Evolutionary conservation across 306 rosid genomes (phyloP).

Genomic region (Argentina anserina): DNA sequence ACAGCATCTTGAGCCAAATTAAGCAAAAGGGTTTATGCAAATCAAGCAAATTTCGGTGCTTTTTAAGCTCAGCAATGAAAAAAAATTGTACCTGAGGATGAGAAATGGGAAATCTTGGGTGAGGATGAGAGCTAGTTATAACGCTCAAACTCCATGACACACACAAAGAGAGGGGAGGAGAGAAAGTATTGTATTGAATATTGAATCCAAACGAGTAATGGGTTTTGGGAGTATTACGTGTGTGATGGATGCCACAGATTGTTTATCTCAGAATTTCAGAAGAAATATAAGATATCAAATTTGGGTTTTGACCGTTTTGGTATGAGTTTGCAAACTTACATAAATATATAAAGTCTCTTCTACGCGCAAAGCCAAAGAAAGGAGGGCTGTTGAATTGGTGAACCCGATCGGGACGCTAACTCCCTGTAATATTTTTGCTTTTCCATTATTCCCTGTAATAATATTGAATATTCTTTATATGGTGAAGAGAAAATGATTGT

Average conservation of each 20-base stretch:
- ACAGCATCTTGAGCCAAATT: background rate
- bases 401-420: constrained; percentile 10
- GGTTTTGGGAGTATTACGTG: constrained; percentile 31
- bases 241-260: constrained; percentile 38
- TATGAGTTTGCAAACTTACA: background rate
- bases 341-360: background rate
- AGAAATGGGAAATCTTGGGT: constrained; percentile 19
- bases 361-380: constrained; percentile 2
- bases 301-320: background rate
- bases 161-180: background rate
- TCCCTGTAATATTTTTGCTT: background rate
- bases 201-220: constrained; percentile 24
- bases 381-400: background rate
- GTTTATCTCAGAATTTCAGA: constrained; percentile 19
- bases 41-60: constrained; percentile 14
- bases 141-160: constrained; percentile 16
- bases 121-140: constrained; percentile 4
- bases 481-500: too few species aligned
- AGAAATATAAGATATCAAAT: background rate
- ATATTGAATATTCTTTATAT: background rate
- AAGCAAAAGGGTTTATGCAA: constrained; percentile 25
- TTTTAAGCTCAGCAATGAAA: constrained; percentile 8
- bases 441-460: background rate
- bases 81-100: constrained; percentile 21
- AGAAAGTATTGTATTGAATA: background rate